Conservation (phyloP, 2,329 filamentous ascomycete genomes). For the Chaetomiaceae sp. region DNA sequence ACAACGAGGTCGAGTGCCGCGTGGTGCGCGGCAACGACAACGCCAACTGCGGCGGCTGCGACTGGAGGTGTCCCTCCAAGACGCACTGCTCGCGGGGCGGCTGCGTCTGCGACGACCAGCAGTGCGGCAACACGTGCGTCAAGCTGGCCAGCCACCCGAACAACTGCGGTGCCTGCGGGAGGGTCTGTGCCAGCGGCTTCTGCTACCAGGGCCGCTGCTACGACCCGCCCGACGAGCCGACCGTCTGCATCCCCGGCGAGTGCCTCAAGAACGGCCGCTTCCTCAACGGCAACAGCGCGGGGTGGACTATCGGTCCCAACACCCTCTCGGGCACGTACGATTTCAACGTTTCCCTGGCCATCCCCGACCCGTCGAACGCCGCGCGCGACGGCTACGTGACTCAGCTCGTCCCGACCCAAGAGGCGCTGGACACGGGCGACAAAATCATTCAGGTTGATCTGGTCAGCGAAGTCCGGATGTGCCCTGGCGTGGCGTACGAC, state of each 20-base stretch:
- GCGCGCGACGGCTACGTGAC: too few relatives aligned
- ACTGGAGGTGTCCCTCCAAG: slow-evolving; percentile 8
- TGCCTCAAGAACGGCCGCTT: background rate
- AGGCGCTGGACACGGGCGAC: too few relatives aligned
- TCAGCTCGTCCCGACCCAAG: too few relatives aligned
- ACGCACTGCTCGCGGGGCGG: slow-evolving; percentile 7
- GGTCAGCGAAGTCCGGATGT: background rate
- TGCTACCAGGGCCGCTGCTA: slow-evolving; percentile 18
- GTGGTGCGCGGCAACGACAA: slow-evolving; percentile 2
- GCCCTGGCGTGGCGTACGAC: background rate
- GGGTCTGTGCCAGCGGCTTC: slow-evolving; percentile 14
- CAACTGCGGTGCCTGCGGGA: slow-evolving; percentile 19
- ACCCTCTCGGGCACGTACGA: background rate
- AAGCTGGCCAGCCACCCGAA: slow-evolving; percentile 14
- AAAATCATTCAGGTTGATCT: background rate
- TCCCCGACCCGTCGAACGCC: too few relatives aligned
- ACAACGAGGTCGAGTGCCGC: background rate
- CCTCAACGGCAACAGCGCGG: background rate
- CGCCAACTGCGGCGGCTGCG: slow-evolving; percentile 18
- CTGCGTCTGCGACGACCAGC: slow-evolving; percentile 12
- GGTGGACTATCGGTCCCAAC: background rate
- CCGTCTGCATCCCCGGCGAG: background rate
- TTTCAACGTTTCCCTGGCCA: background rate
- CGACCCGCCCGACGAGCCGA: background rate
- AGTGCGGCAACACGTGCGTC: slow-evolving; percentile 13